phyloP scores from a whole-genome alignment of 2,329 filamentous ascomycete genomes.

The Cordyceps cicadae region DNA sequence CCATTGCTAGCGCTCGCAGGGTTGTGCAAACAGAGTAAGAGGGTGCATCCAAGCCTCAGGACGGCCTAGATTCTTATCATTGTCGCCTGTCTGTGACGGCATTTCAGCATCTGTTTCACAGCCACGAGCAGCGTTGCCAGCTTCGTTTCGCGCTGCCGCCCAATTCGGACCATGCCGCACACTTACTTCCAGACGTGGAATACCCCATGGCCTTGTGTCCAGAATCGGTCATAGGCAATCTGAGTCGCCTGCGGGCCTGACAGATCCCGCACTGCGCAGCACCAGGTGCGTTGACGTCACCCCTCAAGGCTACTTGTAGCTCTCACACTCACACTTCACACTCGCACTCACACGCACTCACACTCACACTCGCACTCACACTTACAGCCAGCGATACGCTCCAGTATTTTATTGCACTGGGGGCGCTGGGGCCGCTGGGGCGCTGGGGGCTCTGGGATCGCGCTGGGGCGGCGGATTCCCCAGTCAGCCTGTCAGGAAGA shows the following conservation, averaged over 20 bases:
- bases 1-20: background rate
- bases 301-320: background rate
- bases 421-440: background rate
- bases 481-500: background rate
- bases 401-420: background rate
- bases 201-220: background rate
- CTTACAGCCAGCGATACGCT: background rate
- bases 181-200: conserved; percentile 1
- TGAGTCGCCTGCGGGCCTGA: conserved; percentile 8
- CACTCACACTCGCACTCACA: background rate
- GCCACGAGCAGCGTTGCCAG: conserved; percentile 6
- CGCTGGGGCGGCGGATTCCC: background rate
- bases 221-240: conserved; percentile 7
- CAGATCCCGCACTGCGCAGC: conserved; percentile 7
- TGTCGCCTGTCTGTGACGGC: background rate
- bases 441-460: too few relatives aligned
- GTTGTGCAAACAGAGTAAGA: background rate
- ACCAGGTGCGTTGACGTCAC: conserved; percentile 8
- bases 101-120: conserved; percentile 4
- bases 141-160: background rate
- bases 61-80: background rate
- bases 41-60: background rate
- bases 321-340: background rate
- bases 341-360: too few relatives aligned
- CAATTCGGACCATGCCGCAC: conserved; percentile 1